Base-by-base conservation (phyloP, 495 filamentous ascomycete species). In the Talaromyces ruber region DNA sequence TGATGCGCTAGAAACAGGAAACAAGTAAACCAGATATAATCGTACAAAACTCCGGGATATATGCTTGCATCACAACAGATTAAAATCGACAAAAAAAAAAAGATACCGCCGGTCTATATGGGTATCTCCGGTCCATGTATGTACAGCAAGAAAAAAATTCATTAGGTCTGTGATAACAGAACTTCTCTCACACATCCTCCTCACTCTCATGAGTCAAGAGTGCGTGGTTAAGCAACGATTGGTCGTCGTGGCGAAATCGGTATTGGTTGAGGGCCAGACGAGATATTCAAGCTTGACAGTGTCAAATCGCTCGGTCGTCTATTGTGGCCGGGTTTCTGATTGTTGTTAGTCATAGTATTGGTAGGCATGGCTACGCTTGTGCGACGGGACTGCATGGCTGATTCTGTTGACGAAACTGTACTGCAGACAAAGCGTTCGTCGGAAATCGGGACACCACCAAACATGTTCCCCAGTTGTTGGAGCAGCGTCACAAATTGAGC, bases 401-500 rank as follows among this genome's bases (percentile, higher is more conserved):
- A 28, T 21, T 73, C 72, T 47, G 77, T 73, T 14, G 68, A 68
- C 16, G 60, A 18, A 4, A 77, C 64, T 0, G 76, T 77, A 56
- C 72, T 76, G 67, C 75, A 78, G 29, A 79, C 70, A 47, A 76
- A 75, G 58, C 68, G 74, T 60, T 79, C 76, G 34, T 81, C 78
- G 1, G 75, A 77, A 22, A 79, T 66, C 3, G 76, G 74, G 16
- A 74, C 62, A 9, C 75, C 76, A 4, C 79, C 79, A 63, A 79
- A 79, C 69, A 79, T 76, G 6, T 69, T 67, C 28, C 85, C 84
- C 39, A 93, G 71, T 66, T 89, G 84, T 50, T 88, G 79, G 60
- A 94, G 70, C 39, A 95, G 72, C 55, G 82, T 81, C 16, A 93
- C 88, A 71, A 97, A 97, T 37, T 83, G 74, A 25, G 84, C 82